Conservation (phyloP, 2,329 filamentous ascomycete species). For the Sphaerostilbella broomeana region DNA sequence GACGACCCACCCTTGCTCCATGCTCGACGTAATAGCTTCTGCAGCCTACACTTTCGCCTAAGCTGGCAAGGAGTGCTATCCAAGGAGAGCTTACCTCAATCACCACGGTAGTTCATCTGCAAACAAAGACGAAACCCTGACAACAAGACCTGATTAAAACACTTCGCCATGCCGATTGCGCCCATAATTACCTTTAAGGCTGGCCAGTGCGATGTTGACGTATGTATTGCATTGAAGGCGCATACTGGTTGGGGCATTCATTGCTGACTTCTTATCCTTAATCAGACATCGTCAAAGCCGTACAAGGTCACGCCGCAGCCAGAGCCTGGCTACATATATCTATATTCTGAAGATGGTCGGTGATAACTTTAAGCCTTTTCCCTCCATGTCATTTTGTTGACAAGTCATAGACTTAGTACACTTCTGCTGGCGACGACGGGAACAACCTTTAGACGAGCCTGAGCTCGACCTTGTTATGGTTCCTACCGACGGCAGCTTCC, state of each 20-base stretch:
- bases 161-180: conserved; percentile 62
- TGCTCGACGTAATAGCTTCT: conserved; percentile 35
- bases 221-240: conserved; percentile 37
- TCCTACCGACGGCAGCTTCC: conserved; percentile 79
- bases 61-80: conserved; percentile 4
- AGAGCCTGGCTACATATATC: conserved; percentile 80
- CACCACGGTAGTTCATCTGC: conserved; percentile 4
- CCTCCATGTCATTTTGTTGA: conserved; percentile 1
- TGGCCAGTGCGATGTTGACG: conserved; percentile 78
- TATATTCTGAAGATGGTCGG: conserved; percentile 83
- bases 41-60: conserved; percentile 24
- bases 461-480: conserved; percentile 92
- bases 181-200: conserved; percentile 96
- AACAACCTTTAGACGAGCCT: conserved; percentile 61
- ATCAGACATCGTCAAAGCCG: conserved; percentile 45
- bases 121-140: conserved; percentile 7
- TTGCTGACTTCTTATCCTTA: conserved; percentile 14
- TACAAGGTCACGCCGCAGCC: conserved; percentile 66
- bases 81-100: conserved; percentile 3
- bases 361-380: neutral
- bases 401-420: conserved; percentile 66
- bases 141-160: conserved; percentile 3
- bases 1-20: conserved; percentile 5
- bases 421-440: conserved; percentile 92
- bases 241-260: conserved; percentile 12